phyloP scores from a whole-genome alignment of 192 early-diverging fungal species.

The Chytriomyces sp. region DNA sequence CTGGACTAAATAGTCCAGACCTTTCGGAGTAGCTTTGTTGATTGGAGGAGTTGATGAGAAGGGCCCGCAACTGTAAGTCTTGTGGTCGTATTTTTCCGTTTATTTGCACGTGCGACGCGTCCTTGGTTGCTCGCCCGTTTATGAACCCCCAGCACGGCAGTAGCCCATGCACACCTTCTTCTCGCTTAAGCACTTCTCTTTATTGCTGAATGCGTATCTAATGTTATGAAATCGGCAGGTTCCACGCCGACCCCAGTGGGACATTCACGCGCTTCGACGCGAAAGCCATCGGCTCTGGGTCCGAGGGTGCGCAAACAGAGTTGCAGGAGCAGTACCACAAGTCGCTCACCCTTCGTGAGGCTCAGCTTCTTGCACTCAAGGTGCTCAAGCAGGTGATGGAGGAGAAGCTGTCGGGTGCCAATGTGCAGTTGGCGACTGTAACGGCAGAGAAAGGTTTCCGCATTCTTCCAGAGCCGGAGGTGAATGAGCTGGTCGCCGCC shows the following conservation, averaged over 20 bases:
- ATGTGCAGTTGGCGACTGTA: constrained; percentile 93
- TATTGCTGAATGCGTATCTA: neutral
- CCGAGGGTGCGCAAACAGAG: constrained; percentile 97
- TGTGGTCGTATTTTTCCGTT: neutral
- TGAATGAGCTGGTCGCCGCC: constrained; percentile 54
- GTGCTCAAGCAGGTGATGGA: constrained; percentile 99
- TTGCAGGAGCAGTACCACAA: constrained; percentile 96
- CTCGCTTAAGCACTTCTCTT: neutral
- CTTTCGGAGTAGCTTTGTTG: constrained; percentile 98
- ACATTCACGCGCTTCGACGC: constrained; percentile 94
- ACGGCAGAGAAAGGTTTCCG: constrained; percentile 77
- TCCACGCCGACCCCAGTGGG: constrained; percentile 96
- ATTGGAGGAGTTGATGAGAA: constrained; percentile 97
- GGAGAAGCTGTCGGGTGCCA: constrained; percentile 94
- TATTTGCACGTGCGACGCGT: neutral
- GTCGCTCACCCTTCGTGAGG: constrained; percentile 84
- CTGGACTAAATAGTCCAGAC: constrained; percentile 70
- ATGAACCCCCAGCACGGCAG: neutral
- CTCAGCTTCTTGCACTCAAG: constrained; percentile 87
- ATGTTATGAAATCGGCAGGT: constrained; percentile 57
- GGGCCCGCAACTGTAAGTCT: constrained; percentile 90
- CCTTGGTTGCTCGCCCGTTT: neutral
- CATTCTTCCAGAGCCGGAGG: constrained; percentile 78
- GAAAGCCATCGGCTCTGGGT: constrained; percentile 99
- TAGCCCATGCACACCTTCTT: constrained; percentile 2